Base-by-base conservation (phyloP, 495 filamentous ascomycete species). In the Diplogelasinospora grovesii region DNA sequence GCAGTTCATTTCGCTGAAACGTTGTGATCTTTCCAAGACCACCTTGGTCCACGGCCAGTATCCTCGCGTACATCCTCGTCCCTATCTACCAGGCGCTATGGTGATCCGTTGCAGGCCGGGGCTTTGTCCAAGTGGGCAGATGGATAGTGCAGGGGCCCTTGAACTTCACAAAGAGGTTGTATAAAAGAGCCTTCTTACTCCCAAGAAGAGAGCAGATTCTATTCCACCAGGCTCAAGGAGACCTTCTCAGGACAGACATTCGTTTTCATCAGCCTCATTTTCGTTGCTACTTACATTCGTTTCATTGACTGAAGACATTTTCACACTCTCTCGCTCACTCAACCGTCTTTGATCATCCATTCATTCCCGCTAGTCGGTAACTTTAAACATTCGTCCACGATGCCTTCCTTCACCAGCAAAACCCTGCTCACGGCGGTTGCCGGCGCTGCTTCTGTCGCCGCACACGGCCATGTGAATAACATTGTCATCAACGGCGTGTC, bases 401-500 rank as follows among this genome's bases (percentile, higher is more conserved):
- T 60, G 56, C 41, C 53, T 50, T 53, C 50, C 20, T 42, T 52
- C 43, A 47, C 43, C 19, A 44, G 45, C 43, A 56, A 50, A 48
- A 38, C 50, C 30, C 39, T 60, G 27, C 43, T 60, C 32, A 32
- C 73, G 21, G 53, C 68, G 48, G 56, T 82, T 39, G 69, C 66
- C 30, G 69, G 70, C 43, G 64, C 70, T 39, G 59, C 71, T 23
- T 50, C 73, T 26, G 77, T 80, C 27, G 66, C 69, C 41, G 77
- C 73, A 40, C 80, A 84, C 60, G 80, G 80, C 26, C 74, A 71
- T 38, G 77, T 82, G 18, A 64, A 58, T 10, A 73, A 77, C 44
- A 68, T 79, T 47, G 66, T 81, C 36, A 68, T 75, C 42, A 77
- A 79, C 50, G 79, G 77, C 15, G 58, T 60, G 15, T 75, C 64